Base-by-base conservation (phyloP, 2,329 filamentous ascomycete species). In the Fusarium phyllophilum region DNA sequence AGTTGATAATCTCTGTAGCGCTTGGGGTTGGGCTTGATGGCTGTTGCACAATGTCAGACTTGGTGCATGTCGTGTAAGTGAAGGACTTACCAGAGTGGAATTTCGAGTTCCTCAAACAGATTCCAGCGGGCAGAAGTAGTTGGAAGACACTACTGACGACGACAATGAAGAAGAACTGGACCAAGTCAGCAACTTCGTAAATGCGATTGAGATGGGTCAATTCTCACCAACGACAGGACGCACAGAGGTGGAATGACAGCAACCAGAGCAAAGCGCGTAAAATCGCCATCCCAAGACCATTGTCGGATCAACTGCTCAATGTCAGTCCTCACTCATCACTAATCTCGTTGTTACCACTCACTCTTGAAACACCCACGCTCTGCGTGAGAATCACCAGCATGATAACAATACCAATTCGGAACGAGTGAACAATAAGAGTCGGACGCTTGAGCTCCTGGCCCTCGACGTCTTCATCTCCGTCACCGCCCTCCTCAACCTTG, bases 1-100 rank as follows among this genome's bases (percentile, higher is more conserved):
- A 83, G 62, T 6, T 77, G 54, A 90, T 79, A 79, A n/a, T 79
- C 66, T 2, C 62, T 58, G 58, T 79, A 64, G 1, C 77, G 72
- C 54, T 76, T 78, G 0, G 65, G 77, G 58, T 79, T 79, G 15
- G 77, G 77, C n/a, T 77, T 79, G 58, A 77, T 36, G 4, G 77
- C 77, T 77, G 12, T n/a, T 9, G 3, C 1, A 5, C 1, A 15
- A 7, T 10, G 29, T 62, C 8, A 46, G 45, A 11, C 9, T 46
- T 22, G 24, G 1, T 5, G 18, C 11, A 46, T 11, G 13, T 46
- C 18, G 18, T 18, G 8, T 11, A 13, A 11, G 1, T 29, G 6
- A 17, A 15, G 10, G 12, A 60, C 57, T 59, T 18, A 77, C 74
- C 75, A 29, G 76, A 79, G 34, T 79, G 77, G 24, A 79, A 79